Conservation (phyloP, 768 basidiomycete species). For the Serpula lacrymans region DNA sequence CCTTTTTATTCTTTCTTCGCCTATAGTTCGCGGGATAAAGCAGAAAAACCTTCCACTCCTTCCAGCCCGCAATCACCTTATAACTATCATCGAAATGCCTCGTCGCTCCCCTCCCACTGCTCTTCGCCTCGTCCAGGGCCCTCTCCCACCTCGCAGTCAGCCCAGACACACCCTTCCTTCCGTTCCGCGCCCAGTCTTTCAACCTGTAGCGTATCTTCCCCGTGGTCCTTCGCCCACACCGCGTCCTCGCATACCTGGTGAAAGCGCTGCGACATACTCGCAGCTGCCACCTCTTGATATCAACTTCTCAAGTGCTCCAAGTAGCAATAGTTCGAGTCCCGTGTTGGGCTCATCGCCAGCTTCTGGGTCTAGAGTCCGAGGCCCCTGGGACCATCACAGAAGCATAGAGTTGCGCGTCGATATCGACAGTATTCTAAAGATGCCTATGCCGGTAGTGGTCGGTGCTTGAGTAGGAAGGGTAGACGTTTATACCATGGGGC, state of each 20-base stretch:
- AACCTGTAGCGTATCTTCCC: slow-evolving; percentile 26
- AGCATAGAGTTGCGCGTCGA: slow-evolving; percentile 41
- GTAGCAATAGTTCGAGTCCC: slow-evolving; percentile 9
- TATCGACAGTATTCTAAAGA: slow-evolving; percentile 43
- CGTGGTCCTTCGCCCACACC: slow-evolving; percentile 16
- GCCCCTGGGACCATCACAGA: slow-evolving; percentile 60
- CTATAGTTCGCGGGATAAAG: no score
- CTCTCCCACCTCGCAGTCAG: slow-evolving; percentile 55
- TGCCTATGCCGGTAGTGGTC: slow-evolving; percentile 42
- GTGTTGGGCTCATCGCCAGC: slow-evolving; percentile 17
- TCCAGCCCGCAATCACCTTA: no score
- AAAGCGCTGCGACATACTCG: slow-evolving; percentile 9
- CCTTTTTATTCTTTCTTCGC: slow-evolving; percentile 6
- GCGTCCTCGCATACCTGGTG: slow-evolving; percentile 10
- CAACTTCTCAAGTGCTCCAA: slow-evolving; percentile 13
- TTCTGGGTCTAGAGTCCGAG: slow-evolving; percentile 30
- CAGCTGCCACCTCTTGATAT: slow-evolving; percentile 22
- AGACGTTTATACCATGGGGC: no score
- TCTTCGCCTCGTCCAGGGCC: slow-evolving; percentile 59
- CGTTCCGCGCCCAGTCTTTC: slow-evolving; percentile 54
- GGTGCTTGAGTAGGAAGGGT: slow-evolving; percentile 11
- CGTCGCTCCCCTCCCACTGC: slow-evolving; percentile 68
- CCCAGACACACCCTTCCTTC: slow-evolving; percentile 68
- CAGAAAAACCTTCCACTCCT: no score
- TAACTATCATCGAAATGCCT: slow-evolving; percentile 42